Base-by-base conservation (phyloP, 2,329 filamentous ascomycete genomes). In the Calonectria pauciramosa region DNA sequence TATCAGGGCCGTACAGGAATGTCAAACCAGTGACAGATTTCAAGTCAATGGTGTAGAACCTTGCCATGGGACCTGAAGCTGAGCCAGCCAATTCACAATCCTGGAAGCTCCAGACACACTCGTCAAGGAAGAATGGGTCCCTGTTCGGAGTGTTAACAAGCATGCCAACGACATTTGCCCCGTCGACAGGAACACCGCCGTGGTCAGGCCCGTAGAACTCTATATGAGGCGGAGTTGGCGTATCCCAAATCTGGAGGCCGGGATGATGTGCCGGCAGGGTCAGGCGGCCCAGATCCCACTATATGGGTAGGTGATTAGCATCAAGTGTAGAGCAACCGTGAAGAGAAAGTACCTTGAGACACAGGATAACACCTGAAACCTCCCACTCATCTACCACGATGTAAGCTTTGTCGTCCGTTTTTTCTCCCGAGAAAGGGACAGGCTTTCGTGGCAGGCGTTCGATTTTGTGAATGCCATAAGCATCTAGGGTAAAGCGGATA, bases 191-290 rank as follows among this genome's bases (percentile, higher is more conserved):
- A 23, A 28, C 26, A 9, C 56, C 56, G 26, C 23, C 38, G 6
- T 63, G 38, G 5, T 38, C 23, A 18, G 56, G 56, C 38, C 56
- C 56, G 23, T 63, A 63, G 34, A 41, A 63, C 23, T 63, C 56
- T 10, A 65, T 65, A 5, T 49, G 30, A n/a, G 70, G 70, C 11
- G 70, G 70, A 13, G 64, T 36, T 7, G 70, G 70, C 4, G 64
- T 72, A 30, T 72, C 70, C 70, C 70, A 72, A 38, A 52, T 26
- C 26, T 68, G 64, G 4, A 72, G 26, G 4, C 41, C 54, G 13
- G 30, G 47, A 44, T 52, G 26, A 23, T 30, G 28, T 14, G 16
- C 20, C 10, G 59, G 36, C 1, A 66, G 26, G 7, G 32, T 49
- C 26, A 71, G 7, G n/a, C 69, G 69, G 1, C 47, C 59, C 9